These are phyloP conservation scores for Sanghuangporus baumii DNA, from an alignment of 1,284 basidiomycete species.

Conservation along the genomic window DNA sequence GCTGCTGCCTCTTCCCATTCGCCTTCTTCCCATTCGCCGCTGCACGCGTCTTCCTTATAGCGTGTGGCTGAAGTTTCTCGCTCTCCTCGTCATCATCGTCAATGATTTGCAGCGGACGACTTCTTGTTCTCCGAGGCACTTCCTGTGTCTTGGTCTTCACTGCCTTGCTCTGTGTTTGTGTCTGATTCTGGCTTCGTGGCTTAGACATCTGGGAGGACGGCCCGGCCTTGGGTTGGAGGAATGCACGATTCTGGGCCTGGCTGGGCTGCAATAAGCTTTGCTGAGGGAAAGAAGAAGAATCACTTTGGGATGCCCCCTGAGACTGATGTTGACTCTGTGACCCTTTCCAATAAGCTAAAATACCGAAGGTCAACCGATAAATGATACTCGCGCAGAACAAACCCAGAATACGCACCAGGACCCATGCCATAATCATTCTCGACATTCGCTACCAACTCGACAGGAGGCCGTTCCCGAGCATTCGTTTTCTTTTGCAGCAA, in stretches of 20 bases:
- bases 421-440: constrained; percentile 55
- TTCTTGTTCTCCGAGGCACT: background rate
- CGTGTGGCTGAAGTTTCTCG: constrained; percentile 17
- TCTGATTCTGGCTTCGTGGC: constrained; percentile 5
- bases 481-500: constrained; percentile 27
- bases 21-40: constrained; percentile 21
- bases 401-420: constrained; percentile 32
- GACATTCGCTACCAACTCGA: constrained; percentile 49
- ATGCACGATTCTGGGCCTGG: constrained; percentile 21
- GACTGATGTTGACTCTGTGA: constrained; percentile 20
- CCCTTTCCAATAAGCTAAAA: constrained; percentile 50
- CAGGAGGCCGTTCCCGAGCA: constrained; percentile 29
- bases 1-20: constrained; percentile 18
- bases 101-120: background rate
- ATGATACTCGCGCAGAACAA: background rate
- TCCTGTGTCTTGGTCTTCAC: background rate
- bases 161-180: constrained; percentile 1
- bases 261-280: constrained; percentile 8
- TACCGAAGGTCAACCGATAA: background rate
- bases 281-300: background rate
- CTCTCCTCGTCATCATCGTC: constrained; percentile 16
- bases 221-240: constrained; percentile 6
- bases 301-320: constrained; percentile 19
- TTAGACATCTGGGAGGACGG: constrained; percentile 3
- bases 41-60: constrained; percentile 4